phyloP scores from a whole-genome alignment of 164 flowering plant species.

The Cinnamomum micranthum region DNA sequence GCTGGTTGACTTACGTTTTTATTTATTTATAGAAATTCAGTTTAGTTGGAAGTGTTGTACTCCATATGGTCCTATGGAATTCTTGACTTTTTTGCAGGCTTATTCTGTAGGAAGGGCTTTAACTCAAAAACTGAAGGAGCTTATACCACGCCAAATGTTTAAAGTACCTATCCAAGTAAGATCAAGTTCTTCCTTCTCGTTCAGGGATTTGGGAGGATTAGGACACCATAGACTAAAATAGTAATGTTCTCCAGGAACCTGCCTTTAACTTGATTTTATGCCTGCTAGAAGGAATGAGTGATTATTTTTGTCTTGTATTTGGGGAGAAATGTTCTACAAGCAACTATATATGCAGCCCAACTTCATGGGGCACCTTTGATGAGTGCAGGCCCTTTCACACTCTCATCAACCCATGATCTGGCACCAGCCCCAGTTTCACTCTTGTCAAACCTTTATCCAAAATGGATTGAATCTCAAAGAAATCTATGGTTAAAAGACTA shows the following conservation, averaged over 20 bases:
- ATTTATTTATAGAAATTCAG: not conserved
- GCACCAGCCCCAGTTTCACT: too few species aligned
- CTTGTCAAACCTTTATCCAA: too few species aligned
- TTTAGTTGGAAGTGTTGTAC: not conserved
- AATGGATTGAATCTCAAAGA: too few species aligned
- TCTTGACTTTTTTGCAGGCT: conserved; percentile 45
- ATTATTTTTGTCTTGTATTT: not conserved
- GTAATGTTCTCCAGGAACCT: not conserved
- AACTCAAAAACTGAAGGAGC: conserved; percentile 91
- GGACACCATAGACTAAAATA: not conserved
- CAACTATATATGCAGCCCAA: not conserved
- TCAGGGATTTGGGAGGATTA: not conserved
- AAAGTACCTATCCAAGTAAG: conserved; percentile 96
- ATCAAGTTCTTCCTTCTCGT: not conserved
- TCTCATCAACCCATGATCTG: too few species aligned
- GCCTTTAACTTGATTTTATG: not conserved
- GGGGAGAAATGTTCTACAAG: too few species aligned
- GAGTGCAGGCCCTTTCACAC: too few species aligned
- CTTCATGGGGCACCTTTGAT: not conserved
- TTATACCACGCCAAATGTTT: conserved; percentile 98
- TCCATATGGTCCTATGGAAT: not conserved
- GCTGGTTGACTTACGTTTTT: not conserved
- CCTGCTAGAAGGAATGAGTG: not conserved
- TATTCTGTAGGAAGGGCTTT: conserved; percentile 89
- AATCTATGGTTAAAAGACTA: too few species aligned